Percentiles rank a stretch among this genome's conserved stretches.
These are phyloP conservation scores for Claviceps humidiphila DNA, from an alignment of 2,329 filamentous ascomycete genomes.

Conservation along the genomic window DNA sequence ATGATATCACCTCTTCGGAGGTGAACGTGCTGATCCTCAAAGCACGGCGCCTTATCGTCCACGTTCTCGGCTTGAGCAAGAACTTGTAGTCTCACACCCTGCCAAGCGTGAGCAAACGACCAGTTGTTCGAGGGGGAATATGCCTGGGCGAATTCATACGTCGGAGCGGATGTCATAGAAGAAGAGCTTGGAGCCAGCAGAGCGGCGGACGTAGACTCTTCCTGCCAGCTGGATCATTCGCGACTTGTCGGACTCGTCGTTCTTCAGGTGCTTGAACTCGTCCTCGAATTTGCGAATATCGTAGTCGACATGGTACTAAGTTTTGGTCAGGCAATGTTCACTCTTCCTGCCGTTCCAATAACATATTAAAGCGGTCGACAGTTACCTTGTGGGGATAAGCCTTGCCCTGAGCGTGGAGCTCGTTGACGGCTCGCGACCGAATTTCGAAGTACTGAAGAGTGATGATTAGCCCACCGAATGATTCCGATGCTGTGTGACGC, in stretches of 20 bases:
- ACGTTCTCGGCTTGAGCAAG: conserved; percentile 81
- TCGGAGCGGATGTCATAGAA: conserved; percentile 61
- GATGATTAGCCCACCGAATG: background rate
- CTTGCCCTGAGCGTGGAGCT: conserved; percentile 27
- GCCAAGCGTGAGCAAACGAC: background rate
- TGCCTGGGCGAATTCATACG: conserved; percentile 7
- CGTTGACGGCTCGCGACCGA: conserved; percentile 60
- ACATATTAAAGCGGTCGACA: background rate
- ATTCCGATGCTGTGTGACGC: background rate
- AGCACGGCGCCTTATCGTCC: conserved; percentile 49
- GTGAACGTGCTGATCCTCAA: conserved; percentile 79
- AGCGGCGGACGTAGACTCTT: conserved; percentile 79
- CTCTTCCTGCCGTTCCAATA: background rate
- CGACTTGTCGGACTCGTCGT: conserved; percentile 69
- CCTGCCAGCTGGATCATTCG: conserved; percentile 66
- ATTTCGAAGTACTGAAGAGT: conserved; percentile 71
- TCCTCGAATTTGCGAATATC: conserved; percentile 68
- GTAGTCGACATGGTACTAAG: conserved; percentile 64
- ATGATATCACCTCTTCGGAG: conserved; percentile 88
- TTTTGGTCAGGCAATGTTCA: background rate
- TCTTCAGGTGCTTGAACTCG: conserved; percentile 70
- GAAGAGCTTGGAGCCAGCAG: conserved; percentile 69
- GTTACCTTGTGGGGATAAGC: conserved; percentile 66
- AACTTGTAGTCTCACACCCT: conserved; percentile 65
- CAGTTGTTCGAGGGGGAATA: background rate